phyloP scores from a whole-genome alignment of 2,329 filamentous ascomycete species.

The Elsinoe necatrix region DNA sequence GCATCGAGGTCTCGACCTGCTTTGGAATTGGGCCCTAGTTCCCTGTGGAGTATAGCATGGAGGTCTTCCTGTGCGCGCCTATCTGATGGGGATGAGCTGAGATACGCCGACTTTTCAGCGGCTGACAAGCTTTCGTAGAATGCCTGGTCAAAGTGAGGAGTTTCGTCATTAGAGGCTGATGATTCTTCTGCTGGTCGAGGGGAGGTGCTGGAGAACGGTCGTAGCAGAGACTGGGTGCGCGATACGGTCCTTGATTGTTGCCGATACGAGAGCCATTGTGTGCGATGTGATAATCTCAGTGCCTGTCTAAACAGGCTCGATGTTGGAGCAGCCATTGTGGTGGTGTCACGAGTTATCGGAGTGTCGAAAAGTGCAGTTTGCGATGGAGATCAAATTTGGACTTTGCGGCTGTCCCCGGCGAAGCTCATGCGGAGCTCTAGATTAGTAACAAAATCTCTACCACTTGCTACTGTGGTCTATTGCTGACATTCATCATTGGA shows the following conservation, averaged over 20 bases:
- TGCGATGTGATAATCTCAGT: slow-evolving; percentile 8
- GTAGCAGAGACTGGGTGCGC: background rate
- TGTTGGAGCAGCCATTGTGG: slow-evolving; percentile 8
- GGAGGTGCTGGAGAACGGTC: background rate
- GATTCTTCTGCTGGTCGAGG: background rate
- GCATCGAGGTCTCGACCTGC: slow-evolving; percentile 10
- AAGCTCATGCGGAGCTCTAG: background rate
- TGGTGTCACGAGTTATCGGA: background rate
- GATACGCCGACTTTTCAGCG: slow-evolving; percentile 19
- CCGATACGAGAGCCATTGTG: slow-evolving; percentile 15
- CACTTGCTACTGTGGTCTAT: too few relatives aligned
- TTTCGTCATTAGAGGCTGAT: background rate
- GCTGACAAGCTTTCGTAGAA: slow-evolving; percentile 18
- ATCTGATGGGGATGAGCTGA: slow-evolving; percentile 17
- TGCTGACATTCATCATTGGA: background rate
- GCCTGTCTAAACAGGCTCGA: slow-evolving; percentile 8
- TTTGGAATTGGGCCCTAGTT: slow-evolving; percentile 17
- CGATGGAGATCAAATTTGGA: background rate
- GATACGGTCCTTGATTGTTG: background rate
- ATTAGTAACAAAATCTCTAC: too few relatives aligned
- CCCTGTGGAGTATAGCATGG: slow-evolving; percentile 3
- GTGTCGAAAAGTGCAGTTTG: background rate
- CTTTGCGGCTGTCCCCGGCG: slow-evolving; percentile 2
- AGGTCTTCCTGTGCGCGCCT: slow-evolving; percentile 17
- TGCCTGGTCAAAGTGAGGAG: slow-evolving; percentile 18